A percentile compares a stretch with the other conserved stretches of the same genome.
Conservation (phyloP, 1,284 basidiomycete species). For the Apiotrichum sp. region DNA sequence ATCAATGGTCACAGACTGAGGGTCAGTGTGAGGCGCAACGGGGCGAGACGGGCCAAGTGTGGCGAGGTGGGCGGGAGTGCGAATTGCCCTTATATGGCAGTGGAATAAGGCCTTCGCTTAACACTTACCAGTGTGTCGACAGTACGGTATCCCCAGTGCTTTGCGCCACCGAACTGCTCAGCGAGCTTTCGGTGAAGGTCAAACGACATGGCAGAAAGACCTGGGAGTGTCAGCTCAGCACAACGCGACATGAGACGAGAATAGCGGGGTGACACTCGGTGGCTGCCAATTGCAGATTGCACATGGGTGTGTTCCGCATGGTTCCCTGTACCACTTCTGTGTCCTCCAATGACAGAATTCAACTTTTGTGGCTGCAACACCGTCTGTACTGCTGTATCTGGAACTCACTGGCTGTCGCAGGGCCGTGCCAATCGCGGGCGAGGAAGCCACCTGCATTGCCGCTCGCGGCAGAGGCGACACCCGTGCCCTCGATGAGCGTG, state of each 20-base stretch:
- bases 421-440: slow-evolving; percentile 66
- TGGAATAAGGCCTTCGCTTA: too few relatives aligned
- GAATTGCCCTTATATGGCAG: too few relatives aligned
- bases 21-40: too few relatives aligned
- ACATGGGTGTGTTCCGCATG: neutral
- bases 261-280: too few relatives aligned
- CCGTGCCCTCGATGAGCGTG: slow-evolving; percentile 68
- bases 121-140: slow-evolving; percentile 49
- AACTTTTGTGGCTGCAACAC: too few relatives aligned
- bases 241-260: too few relatives aligned
- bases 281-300: too few relatives aligned
- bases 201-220: slow-evolving; percentile 69
- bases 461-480: slow-evolving; percentile 59
- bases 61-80: too few relatives aligned
- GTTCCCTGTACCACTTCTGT: neutral
- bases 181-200: slow-evolving; percentile 72
- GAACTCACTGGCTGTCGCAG: slow-evolving; percentile 45
- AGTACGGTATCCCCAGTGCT: slow-evolving; percentile 79
- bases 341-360: too few relatives aligned
- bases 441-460: slow-evolving; percentile 92
- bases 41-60: too few relatives aligned
- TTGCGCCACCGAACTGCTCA: slow-evolving; percentile 61
- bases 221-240: slow-evolving; percentile 19
- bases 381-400: too few relatives aligned
- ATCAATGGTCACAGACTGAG: slow-evolving; percentile 40